A percentile compares a stretch with the other conserved stretches of the same genome.
These are phyloP conservation scores for Lepiota venenata DNA, from an alignment of 768 basidiomycete genomes.

Conservation along the genomic window DNA sequence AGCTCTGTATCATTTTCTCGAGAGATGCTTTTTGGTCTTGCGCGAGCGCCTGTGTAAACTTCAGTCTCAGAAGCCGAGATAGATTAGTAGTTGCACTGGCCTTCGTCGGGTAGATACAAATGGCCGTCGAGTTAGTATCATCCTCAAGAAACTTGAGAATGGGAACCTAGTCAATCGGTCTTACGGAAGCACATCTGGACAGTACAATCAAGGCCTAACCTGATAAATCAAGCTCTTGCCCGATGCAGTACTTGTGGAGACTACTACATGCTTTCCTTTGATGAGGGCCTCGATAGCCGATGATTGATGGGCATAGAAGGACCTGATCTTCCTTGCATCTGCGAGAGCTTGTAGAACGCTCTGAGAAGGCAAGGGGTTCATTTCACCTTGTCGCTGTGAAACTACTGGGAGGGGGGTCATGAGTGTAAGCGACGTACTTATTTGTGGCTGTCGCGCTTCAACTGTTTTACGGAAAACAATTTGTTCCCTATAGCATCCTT, in stretches of 20 bases:
- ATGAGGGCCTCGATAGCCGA: slow-evolving; percentile 64
- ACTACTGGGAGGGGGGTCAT: neutral
- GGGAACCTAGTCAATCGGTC: slow-evolving; percentile 50
- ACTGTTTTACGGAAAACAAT: slow-evolving; percentile 57
- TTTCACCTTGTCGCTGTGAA: slow-evolving; percentile 28
- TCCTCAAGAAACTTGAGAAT: slow-evolving; percentile 62
- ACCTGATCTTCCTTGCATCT: slow-evolving; percentile 54
- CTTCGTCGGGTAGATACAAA: slow-evolving; percentile 91
- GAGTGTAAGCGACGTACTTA: slow-evolving; percentile 36
- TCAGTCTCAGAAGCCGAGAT: neutral
- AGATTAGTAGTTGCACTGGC: slow-evolving; percentile 27
- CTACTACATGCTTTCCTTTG: slow-evolving; percentile 67
- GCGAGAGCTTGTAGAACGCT: slow-evolving; percentile 52
- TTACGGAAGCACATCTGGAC: neutral
- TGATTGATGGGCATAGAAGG: slow-evolving; percentile 70
- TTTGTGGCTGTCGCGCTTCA: slow-evolving; percentile 46
- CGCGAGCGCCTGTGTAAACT: slow-evolving; percentile 62
- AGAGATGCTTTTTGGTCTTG: slow-evolving; percentile 81
- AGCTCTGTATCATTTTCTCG: slow-evolving; percentile 58
- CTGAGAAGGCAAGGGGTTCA: slow-evolving; percentile 57
- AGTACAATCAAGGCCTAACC: slow-evolving; percentile 29
- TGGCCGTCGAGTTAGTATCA: slow-evolving; percentile 58
- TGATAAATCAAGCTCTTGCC: slow-evolving; percentile 90
- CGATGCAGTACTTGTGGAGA: slow-evolving; percentile 88
- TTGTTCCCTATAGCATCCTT: slow-evolving; percentile 69